These are phyloP conservation scores for Colletotrichum aenigma DNA, from an alignment of 2,329 filamentous ascomycete genomes.

Conservation along the genomic window DNA sequence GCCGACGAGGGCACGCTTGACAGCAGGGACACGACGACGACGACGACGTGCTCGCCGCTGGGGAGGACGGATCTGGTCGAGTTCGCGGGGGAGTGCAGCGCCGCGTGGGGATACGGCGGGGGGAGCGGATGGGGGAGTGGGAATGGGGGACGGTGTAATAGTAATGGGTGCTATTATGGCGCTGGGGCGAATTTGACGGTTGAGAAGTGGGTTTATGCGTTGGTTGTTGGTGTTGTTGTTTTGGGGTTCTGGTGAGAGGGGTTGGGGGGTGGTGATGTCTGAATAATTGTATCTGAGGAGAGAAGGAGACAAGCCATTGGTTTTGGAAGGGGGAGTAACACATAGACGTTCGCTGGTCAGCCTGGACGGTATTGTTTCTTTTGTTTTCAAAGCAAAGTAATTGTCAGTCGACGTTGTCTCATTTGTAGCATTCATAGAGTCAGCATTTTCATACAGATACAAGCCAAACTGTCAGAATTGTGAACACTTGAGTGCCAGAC, in stretches of 20 bases:
- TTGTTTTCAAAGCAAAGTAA: neutral
- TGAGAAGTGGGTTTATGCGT: neutral
- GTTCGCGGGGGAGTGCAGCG: slow-evolving; percentile 6
- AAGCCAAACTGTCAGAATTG: neutral
- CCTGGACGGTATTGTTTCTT: neutral
- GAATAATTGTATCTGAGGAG: rapidly evolving
- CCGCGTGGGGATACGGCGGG: neutral
- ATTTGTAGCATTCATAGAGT: neutral
- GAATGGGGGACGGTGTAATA: neutral
- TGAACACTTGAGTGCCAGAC: rapidly evolving
- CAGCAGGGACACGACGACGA: neutral
- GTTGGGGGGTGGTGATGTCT: too few relatives aligned
- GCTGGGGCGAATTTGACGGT: neutral
- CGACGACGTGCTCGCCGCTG: neutral
- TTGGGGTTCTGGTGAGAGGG: neutral
- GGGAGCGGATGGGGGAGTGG: neutral
- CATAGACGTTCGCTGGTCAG: neutral
- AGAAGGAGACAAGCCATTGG: neutral
- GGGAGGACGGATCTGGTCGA: slow-evolving; percentile 12
- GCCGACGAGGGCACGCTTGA: neutral
- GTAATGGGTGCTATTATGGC: slow-evolving; percentile 2
- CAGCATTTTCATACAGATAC: neutral
- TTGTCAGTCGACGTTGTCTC: neutral
- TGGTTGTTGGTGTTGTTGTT: neutral
- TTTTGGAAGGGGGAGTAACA: neutral